A percentile compares a stretch with the other conserved stretches of the same genome.
Conservation (phyloP, 768 basidiomycete genomes). For the Rhizopogon vinicolor region DNA sequence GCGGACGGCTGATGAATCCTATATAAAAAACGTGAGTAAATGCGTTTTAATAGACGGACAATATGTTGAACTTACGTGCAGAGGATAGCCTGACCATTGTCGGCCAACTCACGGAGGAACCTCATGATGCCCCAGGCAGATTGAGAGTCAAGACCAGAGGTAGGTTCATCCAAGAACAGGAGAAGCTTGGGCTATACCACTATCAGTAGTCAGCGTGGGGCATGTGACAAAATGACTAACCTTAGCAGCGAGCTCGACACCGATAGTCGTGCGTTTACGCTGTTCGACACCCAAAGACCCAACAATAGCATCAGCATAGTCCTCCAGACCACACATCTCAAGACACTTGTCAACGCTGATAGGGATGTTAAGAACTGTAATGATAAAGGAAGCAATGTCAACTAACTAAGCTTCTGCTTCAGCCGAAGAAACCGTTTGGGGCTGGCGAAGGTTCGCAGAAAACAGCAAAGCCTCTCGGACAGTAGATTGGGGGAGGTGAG, state of each 20-base stretch:
- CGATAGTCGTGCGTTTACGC: constrained; percentile 85
- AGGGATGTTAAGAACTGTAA: neutral
- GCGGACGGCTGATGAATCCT: constrained; percentile 82
- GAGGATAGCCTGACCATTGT: constrained; percentile 83
- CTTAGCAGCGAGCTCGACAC: constrained; percentile 87
- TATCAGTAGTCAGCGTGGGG: constrained; percentile 7
- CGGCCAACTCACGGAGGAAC: constrained; percentile 78
- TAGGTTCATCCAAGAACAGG: constrained; percentile 38
- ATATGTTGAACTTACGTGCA: constrained; percentile 43
- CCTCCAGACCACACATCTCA: constrained; percentile 78
- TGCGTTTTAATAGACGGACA: neutral
- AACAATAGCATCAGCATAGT: constrained; percentile 79
- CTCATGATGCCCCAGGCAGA: constrained; percentile 81
- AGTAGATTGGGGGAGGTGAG: constrained; percentile 78
- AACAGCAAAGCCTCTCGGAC: constrained; percentile 84
- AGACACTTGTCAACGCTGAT: constrained; percentile 68
- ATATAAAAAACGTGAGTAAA: neutral
- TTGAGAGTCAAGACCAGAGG: constrained; percentile 54
- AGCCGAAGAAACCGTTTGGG: constrained; percentile 53
- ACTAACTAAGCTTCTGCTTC: constrained; percentile 66
- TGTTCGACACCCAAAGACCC: constrained; percentile 63
- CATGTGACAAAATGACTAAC: constrained; percentile 62
- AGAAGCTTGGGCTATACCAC: constrained; percentile 21
- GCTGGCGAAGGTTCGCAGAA: constrained; percentile 82
- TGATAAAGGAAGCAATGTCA: neutral